Conservation (phyloP, 2,329 filamentous ascomycete species). For the Stemphylium beticola region DNA sequence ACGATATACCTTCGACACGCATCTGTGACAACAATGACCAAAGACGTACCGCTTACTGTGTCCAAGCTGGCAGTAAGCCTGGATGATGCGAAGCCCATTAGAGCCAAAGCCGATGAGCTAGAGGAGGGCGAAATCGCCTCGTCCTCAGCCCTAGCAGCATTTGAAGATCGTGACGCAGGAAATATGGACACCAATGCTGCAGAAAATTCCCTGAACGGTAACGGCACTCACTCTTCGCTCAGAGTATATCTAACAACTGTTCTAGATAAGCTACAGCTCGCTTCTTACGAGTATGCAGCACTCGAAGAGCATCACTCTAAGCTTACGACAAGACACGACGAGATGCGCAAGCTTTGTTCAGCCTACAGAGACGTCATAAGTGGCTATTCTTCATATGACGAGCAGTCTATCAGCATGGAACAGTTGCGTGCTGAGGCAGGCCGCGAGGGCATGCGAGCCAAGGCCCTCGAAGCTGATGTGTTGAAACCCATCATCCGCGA, state of each 20-base stretch:
- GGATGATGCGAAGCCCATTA: not conserved
- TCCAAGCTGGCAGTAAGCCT: not conserved
- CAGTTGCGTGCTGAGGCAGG: slow-evolving; percentile 24
- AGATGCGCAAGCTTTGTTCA: slow-evolving; percentile 14
- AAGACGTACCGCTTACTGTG: not conserved
- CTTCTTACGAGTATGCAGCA: slow-evolving; percentile 12
- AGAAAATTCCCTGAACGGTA: slow-evolving; percentile 7
- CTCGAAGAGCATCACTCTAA: slow-evolving; percentile 16
- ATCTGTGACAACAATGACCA: not conserved
- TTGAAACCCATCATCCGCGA: slow-evolving; percentile 21
- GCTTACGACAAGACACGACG: slow-evolving; percentile 15
- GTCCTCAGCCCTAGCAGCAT: slow-evolving; percentile 8
- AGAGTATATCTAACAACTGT: not conserved
- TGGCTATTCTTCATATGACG: slow-evolving; percentile 9
- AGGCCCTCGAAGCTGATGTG: slow-evolving; percentile 22
- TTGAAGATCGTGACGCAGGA: not conserved
- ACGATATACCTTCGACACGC: not conserved
- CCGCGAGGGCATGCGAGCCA: slow-evolving; percentile 20
- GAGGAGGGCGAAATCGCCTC: slow-evolving; percentile 3
- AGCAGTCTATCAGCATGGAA: slow-evolving; percentile 8
- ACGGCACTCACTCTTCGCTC: not conserved
- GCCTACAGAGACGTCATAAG: slow-evolving; percentile 18
- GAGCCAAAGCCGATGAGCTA: slow-evolving; percentile 2
- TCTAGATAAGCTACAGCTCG: slow-evolving; percentile 18
- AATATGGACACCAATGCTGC: not conserved